Evolutionary conservation across 2,329 filamentous ascomycete genomes (phyloP).

Genomic region (Neophaeococcomyces mojaviensis): DNA sequence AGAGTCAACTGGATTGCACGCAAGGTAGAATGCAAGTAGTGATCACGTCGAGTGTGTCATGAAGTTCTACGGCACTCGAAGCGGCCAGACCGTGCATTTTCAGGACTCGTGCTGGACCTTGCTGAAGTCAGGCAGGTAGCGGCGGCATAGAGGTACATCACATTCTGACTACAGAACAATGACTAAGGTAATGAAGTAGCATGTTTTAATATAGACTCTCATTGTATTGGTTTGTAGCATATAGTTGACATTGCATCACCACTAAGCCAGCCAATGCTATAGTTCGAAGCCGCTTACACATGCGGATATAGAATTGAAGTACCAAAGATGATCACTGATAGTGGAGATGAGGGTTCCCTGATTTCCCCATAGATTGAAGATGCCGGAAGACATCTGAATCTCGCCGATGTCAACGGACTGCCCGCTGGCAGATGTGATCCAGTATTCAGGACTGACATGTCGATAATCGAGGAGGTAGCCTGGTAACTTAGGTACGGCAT

Average conservation of each 20-base stretch:
- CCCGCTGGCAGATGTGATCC: conserved; percentile 30
- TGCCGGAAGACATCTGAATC: conserved; percentile 28
- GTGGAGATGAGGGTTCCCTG: conserved; percentile 24
- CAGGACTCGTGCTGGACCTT: no score
- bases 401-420: conserved; percentile 26
- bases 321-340: conserved; percentile 30
- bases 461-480: conserved; percentile 28
- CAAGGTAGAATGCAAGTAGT: no score
- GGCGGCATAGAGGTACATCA: no score
- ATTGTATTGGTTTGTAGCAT: no score
- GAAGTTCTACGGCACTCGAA: no score
- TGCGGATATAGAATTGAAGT: conserved; percentile 24
- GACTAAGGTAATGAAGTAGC: neutral
- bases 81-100: no score
- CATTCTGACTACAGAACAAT: neutral
- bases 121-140: no score
- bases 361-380: conserved; percentile 30
- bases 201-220: no score
- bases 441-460: conserved; percentile 35
- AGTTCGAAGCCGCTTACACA: conserved; percentile 9
- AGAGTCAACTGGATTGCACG: no score
- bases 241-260: no score
- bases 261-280: neutral
- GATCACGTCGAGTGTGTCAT: no score
- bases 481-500: conserved; percentile 33